Conservation (phyloP, 768 basidiomycete genomes). For the Chiua virens region DNA sequence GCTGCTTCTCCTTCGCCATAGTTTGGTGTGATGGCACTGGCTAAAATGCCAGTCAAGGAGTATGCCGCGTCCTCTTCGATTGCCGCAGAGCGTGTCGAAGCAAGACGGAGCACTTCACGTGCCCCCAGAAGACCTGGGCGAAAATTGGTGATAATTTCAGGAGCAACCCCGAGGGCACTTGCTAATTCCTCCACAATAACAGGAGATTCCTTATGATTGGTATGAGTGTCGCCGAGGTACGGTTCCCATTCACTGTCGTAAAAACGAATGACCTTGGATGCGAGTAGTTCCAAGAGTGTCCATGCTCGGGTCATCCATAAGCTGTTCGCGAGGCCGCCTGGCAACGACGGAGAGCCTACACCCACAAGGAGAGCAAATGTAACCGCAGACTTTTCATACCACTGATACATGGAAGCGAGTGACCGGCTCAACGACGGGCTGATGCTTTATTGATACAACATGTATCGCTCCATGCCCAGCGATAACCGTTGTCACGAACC, state of each 20-base stretch:
- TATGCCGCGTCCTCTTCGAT: slow-evolving; percentile 8
- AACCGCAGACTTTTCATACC: slow-evolving; percentile 7
- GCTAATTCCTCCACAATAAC: slow-evolving; percentile 5
- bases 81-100: slow-evolving; percentile 6
- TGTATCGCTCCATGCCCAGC: slow-evolving; percentile 15
- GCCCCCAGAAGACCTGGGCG: neutral
- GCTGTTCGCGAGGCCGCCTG: slow-evolving; percentile 1
- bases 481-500: slow-evolving; percentile 6
- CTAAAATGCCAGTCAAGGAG: slow-evolving; percentile 7
- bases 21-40: slow-evolving; percentile 3
- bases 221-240: slow-evolving; percentile 1
- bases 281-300: slow-evolving; percentile 11
- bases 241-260: slow-evolving; percentile 11
- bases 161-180: slow-evolving; percentile 3
- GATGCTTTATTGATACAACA: slow-evolving; percentile 10
- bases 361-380: slow-evolving; percentile 5
- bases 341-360: slow-evolving; percentile 2
- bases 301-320: slow-evolving; percentile 13
- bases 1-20: slow-evolving; percentile 11
- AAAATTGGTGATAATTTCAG: slow-evolving; percentile 6
- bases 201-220: slow-evolving; percentile 12
- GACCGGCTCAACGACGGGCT: slow-evolving; percentile 1
- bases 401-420: slow-evolving; percentile 9
- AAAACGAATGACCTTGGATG: slow-evolving; percentile 11
- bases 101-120: slow-evolving; percentile 5